Evolutionary conservation across 306 rosid genomes (phyloP).

Genomic region (Datisca glomerata): DNA sequence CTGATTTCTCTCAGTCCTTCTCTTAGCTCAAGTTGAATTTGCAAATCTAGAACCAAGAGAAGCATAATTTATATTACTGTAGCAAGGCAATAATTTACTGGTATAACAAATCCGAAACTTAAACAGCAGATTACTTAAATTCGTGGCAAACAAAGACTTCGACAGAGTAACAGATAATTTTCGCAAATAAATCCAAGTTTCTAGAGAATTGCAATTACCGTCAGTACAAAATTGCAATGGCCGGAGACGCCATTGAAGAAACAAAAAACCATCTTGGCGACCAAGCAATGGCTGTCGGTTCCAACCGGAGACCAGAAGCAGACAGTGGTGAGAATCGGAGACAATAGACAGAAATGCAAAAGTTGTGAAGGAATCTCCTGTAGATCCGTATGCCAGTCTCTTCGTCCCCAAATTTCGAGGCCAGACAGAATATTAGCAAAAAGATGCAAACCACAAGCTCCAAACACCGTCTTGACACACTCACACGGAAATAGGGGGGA

Average conservation of each 20-base stretch:
- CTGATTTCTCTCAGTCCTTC: neutral
- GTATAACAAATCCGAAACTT: too few relatives aligned
- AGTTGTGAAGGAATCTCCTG: conserved; percentile 9
- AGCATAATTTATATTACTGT: too few relatives aligned
- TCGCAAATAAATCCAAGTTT: too few relatives aligned
- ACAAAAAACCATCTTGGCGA: conserved; percentile 13
- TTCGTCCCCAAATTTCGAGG: conserved; percentile 22
- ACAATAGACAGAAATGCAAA: conserved; percentile 2
- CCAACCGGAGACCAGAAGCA: neutral
- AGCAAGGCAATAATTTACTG: too few relatives aligned
- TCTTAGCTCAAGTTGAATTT: neutral
- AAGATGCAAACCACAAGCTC: conserved; percentile 13
- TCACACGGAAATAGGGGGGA: neutral
- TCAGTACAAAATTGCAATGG: too few relatives aligned
- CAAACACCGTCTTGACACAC: conserved; percentile 8
- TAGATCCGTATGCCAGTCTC: conserved; percentile 21
- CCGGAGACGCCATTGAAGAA: conserved; percentile 14
- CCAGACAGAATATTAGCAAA: conserved; percentile 20
- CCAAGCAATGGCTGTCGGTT: conserved; percentile 56
- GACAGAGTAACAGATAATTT: too few relatives aligned
- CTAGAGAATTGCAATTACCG: too few relatives aligned
- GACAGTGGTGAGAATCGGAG: conserved; percentile 2
- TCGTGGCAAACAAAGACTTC: too few relatives aligned
- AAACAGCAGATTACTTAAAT: too few relatives aligned
- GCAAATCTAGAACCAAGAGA: neutral